Base-by-base conservation (phyloP, 345 rosid species). In the Gossypium raimondii region DNA sequence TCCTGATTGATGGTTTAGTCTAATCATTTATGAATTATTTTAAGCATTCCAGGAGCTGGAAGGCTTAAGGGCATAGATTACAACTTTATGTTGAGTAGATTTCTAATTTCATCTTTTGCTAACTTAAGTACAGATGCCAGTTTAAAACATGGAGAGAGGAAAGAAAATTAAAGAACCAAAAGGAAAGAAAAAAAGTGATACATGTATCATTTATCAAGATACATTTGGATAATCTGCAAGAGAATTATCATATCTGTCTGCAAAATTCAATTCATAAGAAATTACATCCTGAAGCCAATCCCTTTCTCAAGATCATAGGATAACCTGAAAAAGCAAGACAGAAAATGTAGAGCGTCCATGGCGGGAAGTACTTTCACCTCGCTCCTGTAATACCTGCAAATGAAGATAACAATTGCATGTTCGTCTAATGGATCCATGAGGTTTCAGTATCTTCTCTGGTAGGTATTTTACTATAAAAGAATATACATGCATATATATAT, bases 291-390 rank as follows among this genome's bases (percentile, higher is more conserved):
- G 55, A 59, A n/a, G 50, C 44, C 58, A 69, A 58, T 34, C 7
- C 18, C 20, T 48, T 75, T 51, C 3, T 58, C 24, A 13, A 73
- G 41, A 72, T 59, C 51, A 55, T 61, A 72, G 76, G 82, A 68
- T 70, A 56, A 92, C 98, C 97, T 94, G 97, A 81, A 94, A 94
- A 70, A 92, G 95, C 81, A 94, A 82, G 84, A 92, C 98, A 51
- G 97, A 94, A 84, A 94, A 92, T 77, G 98, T 87, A 74, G 98
- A 97, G 47, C 97, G 97, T 64, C 98, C 98, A 89, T 94, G 98
- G 57, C 97, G 93, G 4, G 97, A 94, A 79, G 97, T 94, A 82
- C 97, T 94, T 88, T 94, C 98, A 67, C 97, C 97, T 60, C 98
- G 87, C 85, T 94, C 98, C 76, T 92, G 98, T 84, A 91, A 87